Conservation (phyloP, 2,329 filamentous ascomycete species). For the Sporothrix variecibatus region DNA sequence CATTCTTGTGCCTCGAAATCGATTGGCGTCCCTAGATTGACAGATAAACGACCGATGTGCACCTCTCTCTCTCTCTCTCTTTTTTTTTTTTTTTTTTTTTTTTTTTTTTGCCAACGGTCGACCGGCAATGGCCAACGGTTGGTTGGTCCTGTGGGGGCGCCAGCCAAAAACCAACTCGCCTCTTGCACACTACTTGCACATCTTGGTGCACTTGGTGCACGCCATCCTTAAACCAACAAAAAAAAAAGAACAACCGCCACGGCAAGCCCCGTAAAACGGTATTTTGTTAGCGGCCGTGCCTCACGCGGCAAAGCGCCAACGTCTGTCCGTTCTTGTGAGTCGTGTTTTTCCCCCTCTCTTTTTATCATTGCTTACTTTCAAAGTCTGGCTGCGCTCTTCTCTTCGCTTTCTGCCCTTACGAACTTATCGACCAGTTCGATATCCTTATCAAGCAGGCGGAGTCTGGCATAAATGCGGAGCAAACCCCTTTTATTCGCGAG, state of each 20-base stretch:
- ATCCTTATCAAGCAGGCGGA: no score
- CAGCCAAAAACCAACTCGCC: no score
- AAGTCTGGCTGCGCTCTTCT: no score
- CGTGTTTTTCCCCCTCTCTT: not conserved
- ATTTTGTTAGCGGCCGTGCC: not conserved
- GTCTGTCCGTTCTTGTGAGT: no score
- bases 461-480: no score
- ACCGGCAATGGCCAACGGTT: not conserved
- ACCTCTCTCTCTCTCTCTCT: not conserved
- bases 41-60: not conserved
- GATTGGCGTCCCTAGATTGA: not conserved
- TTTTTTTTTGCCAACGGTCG: not conserved
- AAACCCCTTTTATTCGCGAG: no score
- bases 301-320: not conserved
- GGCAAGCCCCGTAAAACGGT: slow-evolving; percentile 1
- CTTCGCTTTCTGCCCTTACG: no score
- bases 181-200: not conserved
- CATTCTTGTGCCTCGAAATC: not conserved
- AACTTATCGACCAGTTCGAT: no score
- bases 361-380: no score
- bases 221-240: not conserved
- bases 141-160: not conserved
- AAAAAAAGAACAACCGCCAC: not conserved
- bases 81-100: no score
- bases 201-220: not conserved